Evolutionary conservation across 495 filamentous ascomycete genomes (phyloP), one percentile per base, ranked within the genome.

Genomic region (Ascodesmis nigricans): DNA sequence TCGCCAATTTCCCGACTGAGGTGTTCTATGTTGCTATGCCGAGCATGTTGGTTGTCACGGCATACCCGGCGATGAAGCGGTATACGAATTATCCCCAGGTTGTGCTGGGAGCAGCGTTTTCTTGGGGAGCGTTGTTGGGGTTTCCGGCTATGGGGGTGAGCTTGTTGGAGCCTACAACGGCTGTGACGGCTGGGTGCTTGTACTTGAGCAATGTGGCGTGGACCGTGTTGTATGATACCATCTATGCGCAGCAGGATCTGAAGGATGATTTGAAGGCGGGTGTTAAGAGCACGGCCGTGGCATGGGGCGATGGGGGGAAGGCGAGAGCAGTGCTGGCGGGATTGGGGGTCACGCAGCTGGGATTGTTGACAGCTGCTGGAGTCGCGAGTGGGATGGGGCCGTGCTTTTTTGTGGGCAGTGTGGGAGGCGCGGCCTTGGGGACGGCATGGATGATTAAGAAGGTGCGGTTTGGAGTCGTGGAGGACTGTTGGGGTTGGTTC

Each of bases 221-320:
- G 87, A 92, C 87, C 6, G 67, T 95, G 26, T 52, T 93, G 37
- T 97, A 97, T 48, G 87, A 97, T 57, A 93, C 91, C 74, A 91
- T 97, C 13, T 97, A 97, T 56, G 87, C 90, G 21, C 83, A 93
- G 56, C 92, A 93, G 75, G 87, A 97, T 43, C 83, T 97, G 53
- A 77, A 75, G 49, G 87, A 97, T 45, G 87, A 97, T 52, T 68
- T 70, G 21, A 77, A 77, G 52, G 83, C 77, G 0, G 87, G 87
- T 1, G 91, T 97, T 57, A 95, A 92, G 59, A 81, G 74, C 44
- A 97, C 93, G 50, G 84, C 78, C 11, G 63, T 95, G 15, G 73
- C 74, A 50, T n/a, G n/a, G n/a, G n/a, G n/a, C n/a, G 82, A 97
- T 45, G 78, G 90, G 40, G 62, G 71, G 16, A 67, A 91, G 43